Evolutionary conservation across 139 green algal species (phyloP).

Genomic region (Chlamydomonas eustigma): DNA sequence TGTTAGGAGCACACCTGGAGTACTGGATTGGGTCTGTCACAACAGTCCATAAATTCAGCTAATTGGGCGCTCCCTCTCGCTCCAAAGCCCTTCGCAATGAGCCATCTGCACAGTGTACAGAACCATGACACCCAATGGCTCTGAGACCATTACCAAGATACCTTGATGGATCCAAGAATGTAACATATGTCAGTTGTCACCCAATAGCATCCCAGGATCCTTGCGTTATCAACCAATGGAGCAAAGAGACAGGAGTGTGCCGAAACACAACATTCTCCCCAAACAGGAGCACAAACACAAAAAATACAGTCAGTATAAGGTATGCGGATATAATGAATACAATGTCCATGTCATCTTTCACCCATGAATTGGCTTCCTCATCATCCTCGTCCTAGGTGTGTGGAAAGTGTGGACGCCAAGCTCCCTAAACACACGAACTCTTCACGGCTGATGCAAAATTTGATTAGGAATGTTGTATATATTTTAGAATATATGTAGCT

Average conservation of each 20-base stretch:
- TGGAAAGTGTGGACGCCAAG: too few species aligned
- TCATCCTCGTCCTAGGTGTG: too few species aligned
- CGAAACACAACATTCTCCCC: slow-evolving; percentile 33
- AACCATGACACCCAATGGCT: too few species aligned
- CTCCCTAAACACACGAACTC: too few species aligned
- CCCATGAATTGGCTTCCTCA: too few species aligned
- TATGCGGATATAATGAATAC: slow-evolving; percentile 34
- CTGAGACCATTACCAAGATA: too few species aligned
- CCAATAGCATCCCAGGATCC: slow-evolving; percentile 26
- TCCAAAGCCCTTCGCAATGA: slow-evolving; percentile 1
- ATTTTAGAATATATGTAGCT: too few species aligned
- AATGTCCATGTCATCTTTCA: slow-evolving; percentile 39
- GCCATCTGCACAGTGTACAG: slow-evolving; percentile 11
- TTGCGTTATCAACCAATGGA: slow-evolving; percentile 41
- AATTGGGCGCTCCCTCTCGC: background rate
- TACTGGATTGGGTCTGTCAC: slow-evolving; percentile 36
- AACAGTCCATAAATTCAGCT: slow-evolving; percentile 20
- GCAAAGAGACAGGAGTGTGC: slow-evolving; percentile 37
- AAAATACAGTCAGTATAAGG: slow-evolving; percentile 12
- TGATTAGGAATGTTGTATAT: too few species aligned
- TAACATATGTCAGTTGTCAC: too few species aligned
- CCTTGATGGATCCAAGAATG: too few species aligned
- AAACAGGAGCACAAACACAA: slow-evolving; percentile 51
- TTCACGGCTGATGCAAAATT: too few species aligned
- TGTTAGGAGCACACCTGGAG: too few species aligned